Percentiles rank a stretch among this genome's conserved stretches.
These are phyloP conservation scores for Reutealis trisperma DNA, from an alignment of 345 rosid genomes.

Conservation along the genomic window DNA sequence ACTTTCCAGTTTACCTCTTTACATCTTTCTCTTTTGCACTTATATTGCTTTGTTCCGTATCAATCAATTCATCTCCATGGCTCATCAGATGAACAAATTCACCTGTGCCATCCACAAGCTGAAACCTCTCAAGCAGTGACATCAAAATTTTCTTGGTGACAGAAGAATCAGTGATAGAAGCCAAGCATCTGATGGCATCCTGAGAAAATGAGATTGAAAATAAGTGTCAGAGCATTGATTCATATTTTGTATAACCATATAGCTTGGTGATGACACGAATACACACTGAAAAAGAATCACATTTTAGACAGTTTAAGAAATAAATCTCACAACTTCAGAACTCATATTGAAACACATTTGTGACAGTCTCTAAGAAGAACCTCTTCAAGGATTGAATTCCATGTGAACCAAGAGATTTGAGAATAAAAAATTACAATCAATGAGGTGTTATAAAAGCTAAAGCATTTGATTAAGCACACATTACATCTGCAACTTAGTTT, in stretches of 20 bases:
- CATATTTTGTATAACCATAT: neutral
- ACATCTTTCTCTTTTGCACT: slow-evolving; percentile 39
- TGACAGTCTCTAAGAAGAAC: neutral
- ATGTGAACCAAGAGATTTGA: neutral
- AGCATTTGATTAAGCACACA: neutral
- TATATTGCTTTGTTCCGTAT: slow-evolving; percentile 35
- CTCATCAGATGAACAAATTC: slow-evolving; percentile 37
- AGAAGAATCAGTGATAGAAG: slow-evolving; percentile 75
- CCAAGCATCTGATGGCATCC: slow-evolving; percentile 86
- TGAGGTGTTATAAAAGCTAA: neutral
- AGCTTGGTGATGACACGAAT: neutral
- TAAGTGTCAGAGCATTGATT: neutral
- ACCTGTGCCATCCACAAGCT: slow-evolving; percentile 46
- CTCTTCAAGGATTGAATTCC: neutral
- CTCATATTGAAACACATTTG: neutral
- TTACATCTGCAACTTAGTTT: neutral
- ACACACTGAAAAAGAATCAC: neutral
- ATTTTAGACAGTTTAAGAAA: no score
- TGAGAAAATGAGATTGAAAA: slow-evolving; percentile 39
- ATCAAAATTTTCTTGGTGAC: slow-evolving; percentile 54
- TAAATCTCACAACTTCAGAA: neutral
- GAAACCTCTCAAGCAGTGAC: slow-evolving; percentile 59
- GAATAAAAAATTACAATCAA: neutral
- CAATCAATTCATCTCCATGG: slow-evolving; percentile 32
- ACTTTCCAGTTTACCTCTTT: slow-evolving; percentile 47